A percentile compares a stretch with the other conserved stretches of the same genome.
Evolutionary conservation across 495 filamentous ascomycete genomes (phyloP).

Genomic region (Penicillium coffeae): DNA sequence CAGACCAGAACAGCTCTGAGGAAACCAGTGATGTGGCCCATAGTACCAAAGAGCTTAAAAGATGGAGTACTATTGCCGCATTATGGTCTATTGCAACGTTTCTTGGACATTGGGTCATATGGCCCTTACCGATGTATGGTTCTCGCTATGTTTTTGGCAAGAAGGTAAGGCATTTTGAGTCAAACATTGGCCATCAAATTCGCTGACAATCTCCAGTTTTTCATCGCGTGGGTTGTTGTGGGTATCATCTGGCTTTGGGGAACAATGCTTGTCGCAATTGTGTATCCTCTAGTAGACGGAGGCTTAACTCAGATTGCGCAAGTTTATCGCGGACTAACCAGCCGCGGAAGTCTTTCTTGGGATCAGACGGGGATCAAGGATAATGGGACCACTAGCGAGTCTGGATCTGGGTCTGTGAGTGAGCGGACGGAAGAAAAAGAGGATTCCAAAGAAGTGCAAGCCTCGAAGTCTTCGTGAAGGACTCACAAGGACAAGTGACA

Average conservation of each 20-base stretch:
- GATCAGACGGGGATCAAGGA: neutral
- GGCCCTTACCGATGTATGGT: slow-evolving; percentile 42
- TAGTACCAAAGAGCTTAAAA: slow-evolving; percentile 29
- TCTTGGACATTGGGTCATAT: slow-evolving; percentile 38
- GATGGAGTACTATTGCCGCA: slow-evolving; percentile 34
- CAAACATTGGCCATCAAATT: neutral
- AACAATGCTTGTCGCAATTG: slow-evolving; percentile 31
- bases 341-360: neutral
- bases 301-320: slow-evolving; percentile 26
- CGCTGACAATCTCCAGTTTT: slow-evolving; percentile 47
- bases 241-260: slow-evolving; percentile 72
- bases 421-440: neutral
- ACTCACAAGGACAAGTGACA: no score
- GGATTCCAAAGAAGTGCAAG: neutral
- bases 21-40: slow-evolving; percentile 3
- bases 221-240: slow-evolving; percentile 72
- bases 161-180: slow-evolving; percentile 19
- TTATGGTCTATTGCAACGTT: slow-evolving; percentile 36
- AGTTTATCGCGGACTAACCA: slow-evolving; percentile 17
- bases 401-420: slow-evolving; percentile 13
- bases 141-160: slow-evolving; percentile 34
- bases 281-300: slow-evolving; percentile 35
- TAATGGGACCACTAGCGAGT: slow-evolving; percentile 1
- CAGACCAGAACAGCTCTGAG: slow-evolving; percentile 1
- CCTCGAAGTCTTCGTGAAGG: no score